Evolutionary conservation across 257 asterid species (phyloP).

Genomic region (Solanum piurae): DNA sequence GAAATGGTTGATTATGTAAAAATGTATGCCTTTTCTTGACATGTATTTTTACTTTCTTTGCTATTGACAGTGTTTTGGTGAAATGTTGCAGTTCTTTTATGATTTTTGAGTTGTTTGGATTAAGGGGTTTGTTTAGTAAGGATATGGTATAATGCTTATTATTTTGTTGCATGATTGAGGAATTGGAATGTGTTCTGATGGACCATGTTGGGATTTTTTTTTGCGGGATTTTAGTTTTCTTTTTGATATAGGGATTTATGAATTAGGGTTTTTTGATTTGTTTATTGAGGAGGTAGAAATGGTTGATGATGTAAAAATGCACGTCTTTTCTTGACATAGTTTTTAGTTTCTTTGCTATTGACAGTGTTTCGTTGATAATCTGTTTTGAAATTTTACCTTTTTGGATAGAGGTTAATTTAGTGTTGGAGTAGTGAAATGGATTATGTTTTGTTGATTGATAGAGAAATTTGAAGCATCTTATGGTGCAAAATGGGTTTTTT

Average conservation of each 20-base stretch:
- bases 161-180: slow-evolving; percentile 7
- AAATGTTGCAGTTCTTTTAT: neutral
- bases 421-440: neutral
- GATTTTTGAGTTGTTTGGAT: neutral
- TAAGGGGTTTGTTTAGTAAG: neutral
- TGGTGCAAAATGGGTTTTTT: slow-evolving; percentile 3
- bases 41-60: neutral
- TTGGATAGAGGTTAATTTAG: neutral
- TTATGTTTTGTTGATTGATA: slow-evolving; percentile 12
- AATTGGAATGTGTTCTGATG: neutral
- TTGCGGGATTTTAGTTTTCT: slow-evolving; percentile 6
- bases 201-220: neutral
- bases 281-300: slow-evolving; percentile 4
- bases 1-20: slow-evolving; percentile 28
- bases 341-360: neutral
- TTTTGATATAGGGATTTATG: neutral
- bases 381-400: neutral
- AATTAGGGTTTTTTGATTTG: neutral
- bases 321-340: neutral
- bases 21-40: neutral
- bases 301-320: slow-evolving; percentile 20
- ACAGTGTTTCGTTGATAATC: neutral
- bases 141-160: too few relatives aligned
- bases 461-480: slow-evolving; percentile 14
- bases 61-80: neutral